These are phyloP conservation scores for Podila verticillata DNA, from an alignment of 192 early-diverging fungal genomes.

Conservation along the genomic window DNA sequence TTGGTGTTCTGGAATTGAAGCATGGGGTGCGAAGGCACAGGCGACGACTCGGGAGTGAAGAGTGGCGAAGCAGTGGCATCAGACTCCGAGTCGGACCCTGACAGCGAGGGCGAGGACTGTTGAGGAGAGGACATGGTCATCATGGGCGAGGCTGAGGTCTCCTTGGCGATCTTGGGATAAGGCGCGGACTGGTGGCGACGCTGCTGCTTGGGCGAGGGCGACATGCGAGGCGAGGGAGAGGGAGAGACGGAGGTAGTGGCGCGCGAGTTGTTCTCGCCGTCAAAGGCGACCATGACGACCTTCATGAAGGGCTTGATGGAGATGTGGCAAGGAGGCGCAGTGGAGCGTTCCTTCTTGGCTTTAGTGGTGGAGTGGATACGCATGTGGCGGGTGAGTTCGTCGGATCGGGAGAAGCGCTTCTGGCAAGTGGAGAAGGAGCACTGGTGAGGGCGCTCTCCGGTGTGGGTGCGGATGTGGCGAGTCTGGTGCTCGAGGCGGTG, in stretches of 20 bases:
- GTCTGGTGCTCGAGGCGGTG: slow-evolving; percentile 87
- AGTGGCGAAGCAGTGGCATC: slow-evolving; percentile 46
- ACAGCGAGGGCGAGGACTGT: slow-evolving; percentile 2
- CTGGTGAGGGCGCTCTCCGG: slow-evolving; percentile 85
- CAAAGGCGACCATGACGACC: slow-evolving; percentile 51
- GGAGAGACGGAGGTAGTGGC: slow-evolving; percentile 19
- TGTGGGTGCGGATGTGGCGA: slow-evolving; percentile 90
- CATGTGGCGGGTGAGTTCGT: slow-evolving; percentile 74
- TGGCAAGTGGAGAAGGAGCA: slow-evolving; percentile 77
- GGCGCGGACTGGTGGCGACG: slow-evolving; percentile 17
- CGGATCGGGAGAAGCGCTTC: slow-evolving; percentile 87
- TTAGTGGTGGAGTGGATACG: slow-evolving; percentile 62
- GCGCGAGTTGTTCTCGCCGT: slow-evolving; percentile 20
- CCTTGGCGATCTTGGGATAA: slow-evolving; percentile 20
- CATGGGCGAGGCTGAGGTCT: slow-evolving; percentile 13
- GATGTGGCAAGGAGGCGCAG: slow-evolving; percentile 49
- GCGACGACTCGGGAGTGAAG: slow-evolving; percentile 62
- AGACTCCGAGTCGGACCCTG: slow-evolving; percentile 48
- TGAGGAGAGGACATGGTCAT: slow-evolving; percentile 31
- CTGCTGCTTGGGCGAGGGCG: slow-evolving; percentile 19
- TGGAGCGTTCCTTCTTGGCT: slow-evolving; percentile 52
- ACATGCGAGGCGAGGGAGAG: slow-evolving; percentile 25
- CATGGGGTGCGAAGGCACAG: slow-evolving; percentile 30
- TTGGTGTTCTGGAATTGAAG: slow-evolving; percentile 43
- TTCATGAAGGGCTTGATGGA: slow-evolving; percentile 54